These are phyloP conservation scores for Solanum appendiculatum DNA, from an alignment of 257 asterid species.

Conservation along the genomic window DNA sequence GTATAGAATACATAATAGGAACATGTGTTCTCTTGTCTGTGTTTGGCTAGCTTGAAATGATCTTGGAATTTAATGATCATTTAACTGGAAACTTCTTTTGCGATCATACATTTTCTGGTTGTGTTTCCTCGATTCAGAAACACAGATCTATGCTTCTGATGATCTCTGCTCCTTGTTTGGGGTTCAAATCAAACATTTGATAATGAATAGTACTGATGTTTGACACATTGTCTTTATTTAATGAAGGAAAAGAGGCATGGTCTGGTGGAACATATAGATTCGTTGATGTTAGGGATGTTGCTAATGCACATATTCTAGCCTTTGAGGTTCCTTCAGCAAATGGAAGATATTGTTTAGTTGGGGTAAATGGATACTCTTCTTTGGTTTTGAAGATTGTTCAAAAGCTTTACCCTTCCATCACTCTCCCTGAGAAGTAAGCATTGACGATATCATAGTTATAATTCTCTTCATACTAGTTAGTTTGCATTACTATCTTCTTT, in stretches of 20 bases:
- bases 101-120: neutral
- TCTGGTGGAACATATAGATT: conserved; percentile 21
- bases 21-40: conserved; percentile 6
- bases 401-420: conserved; percentile 34
- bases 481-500: neutral
- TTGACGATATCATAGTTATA: neutral
- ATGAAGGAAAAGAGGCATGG: conserved; percentile 21
- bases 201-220: neutral
- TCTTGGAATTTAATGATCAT: neutral
- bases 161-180: neutral
- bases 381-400: conserved; percentile 27
- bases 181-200: neutral
- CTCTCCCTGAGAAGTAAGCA: conserved; percentile 26
- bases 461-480: neutral
- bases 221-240: neutral
- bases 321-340: conserved; percentile 35
- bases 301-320: conserved; percentile 41
- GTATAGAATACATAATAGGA: neutral
- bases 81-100: neutral
- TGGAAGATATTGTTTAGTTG: conserved; percentile 44
- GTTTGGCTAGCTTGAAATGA: conserved; percentile 27
- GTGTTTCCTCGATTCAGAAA: neutral
- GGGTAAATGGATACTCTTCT: conserved; percentile 18
- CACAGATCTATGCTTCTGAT: neutral
- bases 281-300: conserved; percentile 57